Evolutionary conservation across 345 rosid genomes (phyloP).

Genomic region (Murraya koenigii): DNA sequence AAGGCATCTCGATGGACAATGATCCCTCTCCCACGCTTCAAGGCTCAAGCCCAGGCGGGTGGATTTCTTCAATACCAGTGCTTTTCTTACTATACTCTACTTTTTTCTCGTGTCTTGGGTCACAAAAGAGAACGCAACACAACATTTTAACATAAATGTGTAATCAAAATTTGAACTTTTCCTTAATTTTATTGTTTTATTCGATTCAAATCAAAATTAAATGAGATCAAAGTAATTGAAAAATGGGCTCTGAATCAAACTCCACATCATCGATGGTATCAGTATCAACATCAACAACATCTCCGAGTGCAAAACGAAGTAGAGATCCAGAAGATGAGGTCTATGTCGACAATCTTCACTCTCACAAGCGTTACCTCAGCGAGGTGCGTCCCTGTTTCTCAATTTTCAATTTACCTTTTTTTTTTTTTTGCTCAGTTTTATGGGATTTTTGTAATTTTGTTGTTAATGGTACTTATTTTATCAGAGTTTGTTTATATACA

Average conservation of each 20-base stretch:
- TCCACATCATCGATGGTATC: conserved; percentile 28
- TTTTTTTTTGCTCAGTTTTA: not conserved
- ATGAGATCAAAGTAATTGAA: not conserved
- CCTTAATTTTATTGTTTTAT: not conserved
- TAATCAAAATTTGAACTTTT: not conserved
- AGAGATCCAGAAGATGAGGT: conserved; percentile 96
- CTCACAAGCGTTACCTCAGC: conserved; percentile 94
- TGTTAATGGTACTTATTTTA: not conserved
- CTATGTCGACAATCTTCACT: conserved; percentile 88
- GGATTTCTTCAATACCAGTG: no score
- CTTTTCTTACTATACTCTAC: no score
- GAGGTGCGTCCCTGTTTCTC: conserved; percentile 47
- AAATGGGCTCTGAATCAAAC: conserved; percentile 36
- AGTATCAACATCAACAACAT: conserved; percentile 41
- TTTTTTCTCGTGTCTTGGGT: not conserved
- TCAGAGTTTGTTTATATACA: no score
- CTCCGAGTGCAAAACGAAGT: conserved; percentile 63
- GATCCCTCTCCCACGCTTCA: no score
- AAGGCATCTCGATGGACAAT: not conserved
- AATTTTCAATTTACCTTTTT: not conserved
- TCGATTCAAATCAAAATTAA: not conserved
- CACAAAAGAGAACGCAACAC: not conserved
- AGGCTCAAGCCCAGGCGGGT: no score
- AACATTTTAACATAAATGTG: not conserved
- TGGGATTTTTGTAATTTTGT: not conserved